Percentiles rank a stretch among this genome's conserved stretches.
These are phyloP conservation scores for Dryas drummondii DNA, from an alignment of 306 rosid genomes.

Conservation along the genomic window DNA sequence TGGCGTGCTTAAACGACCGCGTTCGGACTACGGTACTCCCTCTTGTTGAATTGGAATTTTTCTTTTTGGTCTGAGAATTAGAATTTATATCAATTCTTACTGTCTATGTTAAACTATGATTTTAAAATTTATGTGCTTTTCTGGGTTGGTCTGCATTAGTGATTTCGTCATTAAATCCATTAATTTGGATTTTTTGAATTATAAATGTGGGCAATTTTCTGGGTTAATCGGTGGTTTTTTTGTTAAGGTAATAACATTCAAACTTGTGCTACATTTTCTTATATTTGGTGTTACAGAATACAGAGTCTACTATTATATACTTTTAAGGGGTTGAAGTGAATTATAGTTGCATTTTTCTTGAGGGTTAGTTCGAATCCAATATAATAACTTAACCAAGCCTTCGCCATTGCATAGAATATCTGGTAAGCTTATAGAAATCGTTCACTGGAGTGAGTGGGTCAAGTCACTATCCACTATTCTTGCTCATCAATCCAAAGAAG, in stretches of 20 bases:
- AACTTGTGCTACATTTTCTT: too few species aligned
- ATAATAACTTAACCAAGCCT: background rate
- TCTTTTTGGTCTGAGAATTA: too few species aligned
- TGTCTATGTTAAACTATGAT: too few species aligned
- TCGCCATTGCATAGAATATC: background rate
- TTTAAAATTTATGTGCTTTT: too few species aligned
- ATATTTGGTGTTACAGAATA: too few species aligned
- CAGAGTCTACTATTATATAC: background rate
- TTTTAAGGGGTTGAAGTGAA: background rate
- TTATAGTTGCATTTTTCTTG: background rate
- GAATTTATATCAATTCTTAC: too few species aligned
- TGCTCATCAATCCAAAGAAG: background rate
- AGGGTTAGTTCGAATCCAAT: background rate
- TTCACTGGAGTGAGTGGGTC: background rate
- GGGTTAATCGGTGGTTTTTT: too few species aligned
- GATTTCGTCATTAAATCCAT: too few species aligned
- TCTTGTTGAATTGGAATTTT: background rate
- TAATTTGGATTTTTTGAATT: too few species aligned
- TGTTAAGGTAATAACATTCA: too few species aligned
- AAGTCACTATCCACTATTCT: background rate
- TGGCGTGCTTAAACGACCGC: constrained; percentile 69
- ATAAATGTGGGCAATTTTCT: too few species aligned
- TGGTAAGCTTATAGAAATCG: background rate
- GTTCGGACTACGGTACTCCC: constrained; percentile 60
- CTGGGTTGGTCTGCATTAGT: too few species aligned